Percentiles rank a stretch among this genome's conserved stretches.
These are phyloP conservation scores for Madurella mycetomatis DNA, from an alignment of 2,329 filamentous ascomycete species.

Conservation along the genomic window DNA sequence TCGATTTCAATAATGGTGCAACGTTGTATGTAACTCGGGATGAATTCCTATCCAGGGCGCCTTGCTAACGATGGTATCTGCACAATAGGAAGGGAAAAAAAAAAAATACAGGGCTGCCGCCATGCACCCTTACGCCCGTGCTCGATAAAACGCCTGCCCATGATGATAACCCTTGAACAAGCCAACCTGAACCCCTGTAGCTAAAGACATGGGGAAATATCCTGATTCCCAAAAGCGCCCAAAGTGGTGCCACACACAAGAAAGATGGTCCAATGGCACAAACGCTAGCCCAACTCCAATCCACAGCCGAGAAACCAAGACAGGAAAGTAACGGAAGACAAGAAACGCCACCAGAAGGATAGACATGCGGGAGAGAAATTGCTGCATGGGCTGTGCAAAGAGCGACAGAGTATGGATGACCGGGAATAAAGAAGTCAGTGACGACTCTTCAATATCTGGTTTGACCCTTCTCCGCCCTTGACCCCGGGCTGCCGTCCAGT, in stretches of 20 bases:
- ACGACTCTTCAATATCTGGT: not conserved
- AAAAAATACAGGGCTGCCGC: not conserved
- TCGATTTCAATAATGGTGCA: conserved; percentile 5
- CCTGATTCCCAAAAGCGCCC: not conserved
- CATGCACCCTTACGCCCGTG: conserved; percentile 1
- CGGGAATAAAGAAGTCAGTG: not conserved
- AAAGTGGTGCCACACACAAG: not conserved
- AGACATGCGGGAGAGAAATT: not conserved
- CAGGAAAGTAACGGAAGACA: conserved; percentile 1
- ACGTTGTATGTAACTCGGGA: not conserved
- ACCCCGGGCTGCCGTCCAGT: not conserved
- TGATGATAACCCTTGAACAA: conserved; percentile 1
- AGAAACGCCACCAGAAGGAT: not conserved
- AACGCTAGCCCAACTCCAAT: no score
- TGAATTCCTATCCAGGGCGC: not conserved
- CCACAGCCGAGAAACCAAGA: not conserved
- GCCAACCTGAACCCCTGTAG: conserved; percentile 2
- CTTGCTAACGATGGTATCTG: not conserved
- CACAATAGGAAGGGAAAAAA: no score
- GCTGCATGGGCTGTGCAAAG: not conserved
- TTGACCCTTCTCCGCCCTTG: not conserved
- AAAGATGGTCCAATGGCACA: not conserved
- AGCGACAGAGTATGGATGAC: no score
- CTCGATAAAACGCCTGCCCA: conserved; percentile 1
- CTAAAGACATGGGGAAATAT: conserved; percentile 4